Evolutionary conservation across 2,329 filamentous ascomycete genomes (phyloP).

Genomic region (Phialophora tarda): DNA sequence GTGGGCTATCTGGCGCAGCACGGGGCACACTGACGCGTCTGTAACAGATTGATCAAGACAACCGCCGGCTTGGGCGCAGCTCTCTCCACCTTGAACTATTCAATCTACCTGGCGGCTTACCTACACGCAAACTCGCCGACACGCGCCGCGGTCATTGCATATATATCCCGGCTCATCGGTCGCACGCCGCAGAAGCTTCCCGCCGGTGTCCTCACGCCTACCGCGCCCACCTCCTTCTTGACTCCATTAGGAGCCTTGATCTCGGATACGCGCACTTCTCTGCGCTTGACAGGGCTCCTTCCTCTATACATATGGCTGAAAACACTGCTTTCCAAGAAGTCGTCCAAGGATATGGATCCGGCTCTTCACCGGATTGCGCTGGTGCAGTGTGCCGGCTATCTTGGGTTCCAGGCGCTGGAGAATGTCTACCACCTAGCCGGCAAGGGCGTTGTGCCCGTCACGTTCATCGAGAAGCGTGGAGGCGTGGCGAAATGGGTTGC

Average conservation of each 20-base stretch:
- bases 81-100: conserved; percentile 72
- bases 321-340: conserved; percentile 53
- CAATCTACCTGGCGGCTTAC: conserved; percentile 65
- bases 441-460: conserved; percentile 69
- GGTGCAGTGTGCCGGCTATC: conserved; percentile 70
- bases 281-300: conserved; percentile 67
- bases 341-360: conserved; percentile 47
- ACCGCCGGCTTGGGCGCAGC: conserved; percentile 72
- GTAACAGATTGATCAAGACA: conserved; percentile 66
- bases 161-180: conserved; percentile 34
- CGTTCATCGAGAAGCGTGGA: conserved; percentile 47
- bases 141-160: conserved; percentile 41
- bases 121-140: conserved; percentile 57
- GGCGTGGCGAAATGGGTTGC: conserved; percentile 65
- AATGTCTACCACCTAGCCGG: conserved; percentile 78
- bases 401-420: conserved; percentile 78
- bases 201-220: conserved; percentile 52
- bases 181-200: conserved; percentile 35
- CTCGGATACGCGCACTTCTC: conserved; percentile 60
- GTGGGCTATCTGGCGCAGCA: not conserved
- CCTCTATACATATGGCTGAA: conserved; percentile 82
- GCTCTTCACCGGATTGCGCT: conserved; percentile 63
- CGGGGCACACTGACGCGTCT: not conserved
- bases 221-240: conserved; percentile 49
- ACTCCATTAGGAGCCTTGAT: conserved; percentile 58